Base-by-base conservation (phyloP, 441 rosid genomes). In the Aquilaria agallochum region DNA sequence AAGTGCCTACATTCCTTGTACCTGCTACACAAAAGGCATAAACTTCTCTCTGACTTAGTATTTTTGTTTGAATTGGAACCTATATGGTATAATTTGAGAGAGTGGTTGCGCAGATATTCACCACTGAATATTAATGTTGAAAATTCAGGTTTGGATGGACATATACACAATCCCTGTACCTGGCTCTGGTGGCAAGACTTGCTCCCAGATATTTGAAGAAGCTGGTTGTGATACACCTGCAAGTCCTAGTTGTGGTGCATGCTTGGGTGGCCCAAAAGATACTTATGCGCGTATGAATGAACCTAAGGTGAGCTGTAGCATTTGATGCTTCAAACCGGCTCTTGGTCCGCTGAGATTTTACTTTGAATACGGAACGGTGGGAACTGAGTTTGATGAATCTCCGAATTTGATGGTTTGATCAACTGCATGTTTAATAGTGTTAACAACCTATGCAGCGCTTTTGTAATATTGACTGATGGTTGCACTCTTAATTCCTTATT, bases 211-310 rank as follows among this genome's bases (percentile, higher is more conserved):
- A 72, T 94, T 94, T 20, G 96, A 91, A 80, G 97, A 87, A 79
- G 97, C 94, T 56, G 99, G 96, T 31, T 94, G 99, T 48, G 99
- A 94, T 78, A 84, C 96, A 5, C 99, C 97, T 58, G 75, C 96
- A 13, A 94, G 91, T 76, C 97, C 99, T 67, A 82, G 90, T 71
- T 94, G 99, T 68, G 99, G 94, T 65, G 99, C 99, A 53, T 94
- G 99, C 74, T 79, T 94, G 87, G 99, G 99, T 69, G 97, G 99
- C 65, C 99, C 99, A 33, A 64, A 73, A 66, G 99, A 94, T 72
- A 94, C 97, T 48, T 91, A 89, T 64, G 96, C 97, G 20, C 94
- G 96, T 31, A 72, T 94, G 85, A 94, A 94, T 56, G 97, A 91
- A 64, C 83, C 99, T 62, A 74, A 78, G 84, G 97, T 76, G 82